Evolutionary conservation across 2,329 filamentous ascomycete species (phyloP).

Genomic region (Clonostachys sp.): DNA sequence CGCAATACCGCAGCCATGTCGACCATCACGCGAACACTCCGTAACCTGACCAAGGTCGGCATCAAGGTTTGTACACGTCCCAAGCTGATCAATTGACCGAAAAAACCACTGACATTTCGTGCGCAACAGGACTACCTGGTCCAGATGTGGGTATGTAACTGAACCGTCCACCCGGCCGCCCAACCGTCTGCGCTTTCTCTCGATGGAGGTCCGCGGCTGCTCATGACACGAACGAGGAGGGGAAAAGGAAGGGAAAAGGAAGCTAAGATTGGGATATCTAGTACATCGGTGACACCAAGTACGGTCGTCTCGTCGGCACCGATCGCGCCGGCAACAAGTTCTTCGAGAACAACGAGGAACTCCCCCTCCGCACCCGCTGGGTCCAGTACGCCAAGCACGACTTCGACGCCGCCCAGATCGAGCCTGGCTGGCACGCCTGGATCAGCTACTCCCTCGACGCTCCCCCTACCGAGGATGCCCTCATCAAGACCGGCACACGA

Average conservation of each 20-base stretch:
- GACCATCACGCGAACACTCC: slow-evolving; percentile 79
- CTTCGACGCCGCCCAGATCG: slow-evolving; percentile 77
- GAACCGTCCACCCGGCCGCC: slow-evolving; percentile 6
- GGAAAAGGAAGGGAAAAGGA: neutral
- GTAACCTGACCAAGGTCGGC: slow-evolving; percentile 83
- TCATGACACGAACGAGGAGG: neutral
- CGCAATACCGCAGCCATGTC: slow-evolving; percentile 64
- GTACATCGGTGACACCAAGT: slow-evolving; percentile 87
- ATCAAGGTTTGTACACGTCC: slow-evolving; percentile 60
- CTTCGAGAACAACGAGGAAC: slow-evolving; percentile 92
- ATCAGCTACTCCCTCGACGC: slow-evolving; percentile 91
- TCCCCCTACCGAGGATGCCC: slow-evolving; percentile 71
- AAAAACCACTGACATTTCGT: slow-evolving; percentile 3
- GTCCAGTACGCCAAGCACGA: slow-evolving; percentile 92
- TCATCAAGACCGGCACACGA: slow-evolving; percentile 63
- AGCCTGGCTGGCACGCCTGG: slow-evolving; percentile 98
- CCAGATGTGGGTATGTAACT: slow-evolving; percentile 79
- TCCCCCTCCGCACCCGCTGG: slow-evolving; percentile 95
- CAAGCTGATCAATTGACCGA: neutral
- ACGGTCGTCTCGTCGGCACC: slow-evolving; percentile 75
- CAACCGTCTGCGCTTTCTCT: slow-evolving; percentile 2
- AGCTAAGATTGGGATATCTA: neutral
- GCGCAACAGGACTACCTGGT: slow-evolving; percentile 73
- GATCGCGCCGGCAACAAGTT: slow-evolving; percentile 97
- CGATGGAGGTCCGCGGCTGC: neutral